Evolutionary conservation across 2,329 filamentous ascomycete species (phyloP).

Genomic region (Aspergillus uvarum): DNA sequence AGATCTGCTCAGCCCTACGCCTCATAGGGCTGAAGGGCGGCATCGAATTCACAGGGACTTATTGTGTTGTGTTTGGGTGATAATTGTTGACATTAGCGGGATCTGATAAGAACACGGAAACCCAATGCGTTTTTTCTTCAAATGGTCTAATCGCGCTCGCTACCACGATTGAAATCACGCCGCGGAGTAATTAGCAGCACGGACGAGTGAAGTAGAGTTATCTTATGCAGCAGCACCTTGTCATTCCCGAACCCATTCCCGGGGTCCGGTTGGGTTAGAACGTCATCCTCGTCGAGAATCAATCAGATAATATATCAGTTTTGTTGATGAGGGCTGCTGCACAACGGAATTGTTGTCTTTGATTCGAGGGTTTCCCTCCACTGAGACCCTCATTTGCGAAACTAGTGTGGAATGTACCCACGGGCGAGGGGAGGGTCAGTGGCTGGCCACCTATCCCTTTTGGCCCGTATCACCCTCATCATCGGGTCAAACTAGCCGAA

Average conservation of each 20-base stretch:
- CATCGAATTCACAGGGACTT: background rate
- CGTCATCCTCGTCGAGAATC: too few relatives aligned
- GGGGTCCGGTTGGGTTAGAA: background rate
- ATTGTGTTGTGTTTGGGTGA: background rate
- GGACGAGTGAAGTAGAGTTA: background rate
- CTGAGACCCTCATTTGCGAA: background rate
- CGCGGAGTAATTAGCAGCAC: background rate
- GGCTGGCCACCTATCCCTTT: background rate
- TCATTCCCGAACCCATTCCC: background rate
- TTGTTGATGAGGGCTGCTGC: background rate
- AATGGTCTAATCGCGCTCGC: too few relatives aligned
- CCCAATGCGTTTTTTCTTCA: background rate
- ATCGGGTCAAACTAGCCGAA: background rate
- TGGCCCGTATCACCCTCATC: background rate
- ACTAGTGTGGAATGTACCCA: conserved; percentile 1
- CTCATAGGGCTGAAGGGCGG: background rate
- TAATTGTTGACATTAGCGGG: background rate
- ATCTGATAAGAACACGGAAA: background rate
- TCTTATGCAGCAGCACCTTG: background rate
- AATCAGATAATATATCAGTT: background rate
- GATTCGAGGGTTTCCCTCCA: background rate
- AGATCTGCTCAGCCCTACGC: background rate
- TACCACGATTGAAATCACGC: background rate
- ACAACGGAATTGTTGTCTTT: background rate
- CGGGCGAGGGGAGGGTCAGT: background rate